Base-by-base conservation (phyloP, 1,284 basidiomycete species). In the Sphaerobolus stellatus region DNA sequence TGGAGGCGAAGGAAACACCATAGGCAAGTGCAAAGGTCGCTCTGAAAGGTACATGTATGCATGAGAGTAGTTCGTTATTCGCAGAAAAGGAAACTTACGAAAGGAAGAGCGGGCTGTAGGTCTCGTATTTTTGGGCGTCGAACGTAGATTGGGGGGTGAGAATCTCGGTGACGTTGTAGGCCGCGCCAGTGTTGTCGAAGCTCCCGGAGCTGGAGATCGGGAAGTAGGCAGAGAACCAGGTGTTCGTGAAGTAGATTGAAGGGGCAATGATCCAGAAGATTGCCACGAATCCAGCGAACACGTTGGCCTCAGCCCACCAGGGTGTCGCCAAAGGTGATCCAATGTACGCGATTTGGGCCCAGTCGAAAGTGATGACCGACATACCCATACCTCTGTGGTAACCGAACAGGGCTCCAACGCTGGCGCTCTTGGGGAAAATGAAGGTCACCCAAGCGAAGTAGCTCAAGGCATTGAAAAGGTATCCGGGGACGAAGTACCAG, bases 91-190 rank as follows among this genome's bases (percentile, higher is more conserved):
- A 85, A 86, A 71, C 79, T 75, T n/a, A n/a, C 1, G 92, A 85
- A 22, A 97, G 75, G 72, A 88, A 96, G 2, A 95, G 70, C 0
- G 92, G 93, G 54, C 90, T 94, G 66, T 98, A 98, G 1, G 67
- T 72, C 54, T 81, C 67, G 70, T 96, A 97, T 0, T 82, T 86
- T 0, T 71, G 70, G 14, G 72, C 45, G 67, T 93, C 82, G 61
- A 96, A 76, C 3, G 78, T 76, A 2, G 73, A 65, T 22, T 86
- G 78, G 0, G 72, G 48, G 18, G 74, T 83, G 48, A 95, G 70
- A 41, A 98, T 86, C 7, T 72, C 71, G 0, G 71, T 67, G 16
- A 92, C 79, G 57, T 95, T 76, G 76, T 95, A 98, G 0, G 67
- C 40, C 1, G 61, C 48, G 1, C 90, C 91, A 6, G 77, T 79